Evolutionary conservation across 768 basidiomycete genomes (phyloP).

Genomic region (Leccinum longicurvipes): DNA sequence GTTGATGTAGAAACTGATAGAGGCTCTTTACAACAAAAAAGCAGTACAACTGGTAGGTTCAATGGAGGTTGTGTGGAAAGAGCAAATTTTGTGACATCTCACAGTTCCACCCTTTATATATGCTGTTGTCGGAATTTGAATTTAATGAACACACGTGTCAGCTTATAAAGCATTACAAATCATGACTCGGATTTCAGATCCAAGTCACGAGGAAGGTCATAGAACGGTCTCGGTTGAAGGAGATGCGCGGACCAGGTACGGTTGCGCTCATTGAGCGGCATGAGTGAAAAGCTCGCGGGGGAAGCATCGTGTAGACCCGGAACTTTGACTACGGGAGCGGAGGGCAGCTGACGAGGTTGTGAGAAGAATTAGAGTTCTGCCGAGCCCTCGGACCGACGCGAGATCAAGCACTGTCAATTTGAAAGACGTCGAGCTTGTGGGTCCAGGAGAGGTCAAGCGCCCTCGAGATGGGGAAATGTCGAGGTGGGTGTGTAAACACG

Average conservation of each 20-base stretch:
- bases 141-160: neutral
- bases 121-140: slow-evolving; percentile 12
- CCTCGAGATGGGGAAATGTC: neutral
- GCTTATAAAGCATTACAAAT: neutral
- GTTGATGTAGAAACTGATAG: neutral
- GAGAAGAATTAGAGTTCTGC: slow-evolving; percentile 20
- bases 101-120: slow-evolving; percentile 11
- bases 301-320: neutral
- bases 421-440: slow-evolving; percentile 20
- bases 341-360: neutral
- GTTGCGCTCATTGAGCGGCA: neutral
- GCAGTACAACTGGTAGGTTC: neutral
- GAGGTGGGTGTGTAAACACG: slow-evolving; percentile 14
- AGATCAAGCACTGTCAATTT: slow-evolving; percentile 15
- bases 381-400: neutral
- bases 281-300: neutral
- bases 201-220: neutral
- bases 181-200: neutral
- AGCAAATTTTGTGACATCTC: neutral
- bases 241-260: neutral
- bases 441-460: neutral
- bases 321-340: neutral
- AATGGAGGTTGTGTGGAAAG: slow-evolving; percentile 1
- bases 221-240: neutral
- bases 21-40: neutral